Base-by-base conservation (phyloP, 306 rosid species). In the Cucumis cinereus region DNA sequence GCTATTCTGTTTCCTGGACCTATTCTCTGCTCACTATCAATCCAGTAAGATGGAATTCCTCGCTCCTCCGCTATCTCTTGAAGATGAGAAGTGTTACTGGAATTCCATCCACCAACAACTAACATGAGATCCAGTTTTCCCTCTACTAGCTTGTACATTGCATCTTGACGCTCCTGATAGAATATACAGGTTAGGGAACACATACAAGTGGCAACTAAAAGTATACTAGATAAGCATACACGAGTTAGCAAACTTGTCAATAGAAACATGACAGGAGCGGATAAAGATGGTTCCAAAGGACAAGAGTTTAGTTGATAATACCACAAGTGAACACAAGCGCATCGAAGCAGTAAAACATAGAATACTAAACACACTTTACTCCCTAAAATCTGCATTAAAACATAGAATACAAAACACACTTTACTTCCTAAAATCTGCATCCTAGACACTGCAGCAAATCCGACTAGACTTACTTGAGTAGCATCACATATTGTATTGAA, bases 401-500 rank as follows among this genome's bases (percentile, higher is more conserved):
- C 7, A 14, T 43, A 68, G 73, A 38, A 43, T 69, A 69, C 17
- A 11, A 69, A 43, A 45, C 36, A 47, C 8, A 45, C 6, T 70
- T 26, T 70, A 1, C 58, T 70, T 17, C n/a, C 55, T 43, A 68
- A 68, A 23, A 69, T 22, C 57, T 23, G 16, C 20, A 71, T 71
- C 43, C 64, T 55, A 22, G 14, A 55, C 26, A 58, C 50, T 57
- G 41, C 43, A 7, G 36, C 15, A 30, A 76, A 54, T 36, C 55
- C 71, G 52, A 16, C 16, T 35, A 33, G 22, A 69, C 84, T 66
- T 78, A 92, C 99, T 88, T 95, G 98, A 69, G 99, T 92, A 60
- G 99, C 98, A 80, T 90, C 99, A 76, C 99, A 95, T 76, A 92
- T 95, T 80, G 99, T 95, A 83, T 94, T 95, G 91, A 95, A 95